These are phyloP conservation scores for Terfezia boudieri DNA, from an alignment of 495 filamentous ascomycete genomes.

Conservation along the genomic window DNA sequence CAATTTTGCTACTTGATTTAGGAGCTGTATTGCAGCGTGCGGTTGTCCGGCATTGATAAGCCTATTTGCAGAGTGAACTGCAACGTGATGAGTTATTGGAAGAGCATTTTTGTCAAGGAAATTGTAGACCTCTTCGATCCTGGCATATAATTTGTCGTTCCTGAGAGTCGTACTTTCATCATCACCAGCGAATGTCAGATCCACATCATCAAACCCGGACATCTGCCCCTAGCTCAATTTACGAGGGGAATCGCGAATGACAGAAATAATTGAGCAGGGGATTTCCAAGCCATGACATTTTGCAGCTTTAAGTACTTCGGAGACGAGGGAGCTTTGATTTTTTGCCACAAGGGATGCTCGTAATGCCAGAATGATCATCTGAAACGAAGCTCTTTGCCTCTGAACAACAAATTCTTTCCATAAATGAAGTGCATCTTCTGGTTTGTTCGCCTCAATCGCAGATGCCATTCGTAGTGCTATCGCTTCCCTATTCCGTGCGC, in stretches of 20 bases:
- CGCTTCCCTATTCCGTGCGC: conserved; percentile 17
- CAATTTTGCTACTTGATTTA: conserved; percentile 11
- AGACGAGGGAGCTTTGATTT: background rate
- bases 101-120: conserved; percentile 7
- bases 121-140: conserved; percentile 3
- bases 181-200: background rate
- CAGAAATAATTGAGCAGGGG: background rate
- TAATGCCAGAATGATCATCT: background rate
- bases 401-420: background rate
- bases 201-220: background rate
- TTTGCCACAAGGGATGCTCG: background rate
- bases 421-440: background rate
- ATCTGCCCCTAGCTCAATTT: background rate
- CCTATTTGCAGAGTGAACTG: conserved; percentile 8
- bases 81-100: conserved; percentile 10
- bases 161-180: background rate
- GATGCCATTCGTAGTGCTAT: background rate
- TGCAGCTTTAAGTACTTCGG: background rate
- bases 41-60: conserved; percentile 4
- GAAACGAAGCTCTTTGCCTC: background rate
- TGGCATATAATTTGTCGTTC: background rate
- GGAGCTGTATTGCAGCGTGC: conserved; percentile 8
- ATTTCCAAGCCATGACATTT: background rate
- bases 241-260: background rate
- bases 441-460: background rate